phyloP scores from a whole-genome alignment of 768 basidiomycete genomes.

The Termitomyces sp. region DNA sequence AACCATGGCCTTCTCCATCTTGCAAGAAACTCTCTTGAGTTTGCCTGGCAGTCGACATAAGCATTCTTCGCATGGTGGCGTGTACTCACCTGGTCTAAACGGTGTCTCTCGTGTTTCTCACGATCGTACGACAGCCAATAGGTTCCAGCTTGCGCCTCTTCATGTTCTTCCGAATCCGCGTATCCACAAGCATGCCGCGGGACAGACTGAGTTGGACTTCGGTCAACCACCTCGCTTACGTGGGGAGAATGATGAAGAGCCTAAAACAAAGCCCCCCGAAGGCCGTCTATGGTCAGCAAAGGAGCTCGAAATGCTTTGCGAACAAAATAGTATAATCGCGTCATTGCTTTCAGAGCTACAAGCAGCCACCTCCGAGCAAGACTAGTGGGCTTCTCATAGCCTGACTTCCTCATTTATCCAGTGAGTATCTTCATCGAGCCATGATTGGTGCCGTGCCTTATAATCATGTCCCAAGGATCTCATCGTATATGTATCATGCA shows the following conservation, averaged over 20 bases:
- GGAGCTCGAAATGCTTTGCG: conserved; percentile 80
- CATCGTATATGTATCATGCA: conserved; percentile 4
- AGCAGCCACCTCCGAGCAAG: conserved; percentile 42
- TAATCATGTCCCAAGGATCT: background rate
- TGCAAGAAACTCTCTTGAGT: conserved; percentile 80
- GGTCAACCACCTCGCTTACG: conserved; percentile 21
- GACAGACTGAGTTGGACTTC: conserved; percentile 61
- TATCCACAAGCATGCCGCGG: conserved; percentile 60
- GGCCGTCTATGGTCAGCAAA: conserved; percentile 72
- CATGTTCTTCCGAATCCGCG: conserved; percentile 68
- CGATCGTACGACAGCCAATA: conserved; percentile 15
- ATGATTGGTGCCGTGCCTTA: background rate
- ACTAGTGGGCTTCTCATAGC: conserved; percentile 11
- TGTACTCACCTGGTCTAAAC: conserved; percentile 10
- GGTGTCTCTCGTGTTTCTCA: conserved; percentile 12
- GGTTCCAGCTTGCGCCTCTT: conserved; percentile 22
- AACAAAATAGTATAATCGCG: conserved; percentile 86
- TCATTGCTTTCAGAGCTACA: conserved; percentile 66
- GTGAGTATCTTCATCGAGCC: background rate
- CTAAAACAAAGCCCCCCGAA: conserved; percentile 28
- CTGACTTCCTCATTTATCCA: background rate
- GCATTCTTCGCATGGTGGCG: conserved; percentile 30
- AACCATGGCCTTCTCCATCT: conserved; percentile 73
- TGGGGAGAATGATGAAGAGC: conserved; percentile 13
- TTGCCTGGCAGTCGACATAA: conserved; percentile 16